Percentiles rank a stretch among this genome's conserved stretches.
phyloP scores from a whole-genome alignment of 1,139 yeast species.

The Saccharomyces hybrid region DNA sequence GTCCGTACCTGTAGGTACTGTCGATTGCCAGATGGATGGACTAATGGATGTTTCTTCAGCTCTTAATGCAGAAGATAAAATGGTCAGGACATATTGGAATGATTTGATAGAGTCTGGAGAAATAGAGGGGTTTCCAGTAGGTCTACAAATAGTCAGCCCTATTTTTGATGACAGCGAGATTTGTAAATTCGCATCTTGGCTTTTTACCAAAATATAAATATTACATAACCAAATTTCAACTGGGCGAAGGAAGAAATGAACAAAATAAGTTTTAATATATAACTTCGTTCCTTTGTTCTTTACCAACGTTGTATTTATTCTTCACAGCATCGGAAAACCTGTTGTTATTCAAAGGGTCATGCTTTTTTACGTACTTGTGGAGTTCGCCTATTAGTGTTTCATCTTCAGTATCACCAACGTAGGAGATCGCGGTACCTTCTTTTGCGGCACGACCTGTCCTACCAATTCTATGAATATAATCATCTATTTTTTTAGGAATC shows the following conservation, averaged over 20 bases:
- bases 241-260: not conserved
- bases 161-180: conserved; percentile 43
- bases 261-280: conserved; percentile 10
- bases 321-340: conserved; percentile 14
- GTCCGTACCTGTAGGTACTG: conserved; percentile 46
- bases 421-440: conserved; percentile 66
- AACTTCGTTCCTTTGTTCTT: conserved; percentile 11
- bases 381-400: conserved; percentile 45
- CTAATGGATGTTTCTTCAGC: conserved; percentile 29
- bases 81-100: conserved; percentile 24
- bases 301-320: conserved; percentile 14
- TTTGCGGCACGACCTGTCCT: conserved; percentile 95
- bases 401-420: conserved; percentile 54
- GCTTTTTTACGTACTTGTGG: conserved; percentile 18
- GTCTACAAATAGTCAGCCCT: conserved; percentile 41
- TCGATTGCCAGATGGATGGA: conserved; percentile 36
- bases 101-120: conserved; percentile 34
- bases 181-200: conserved; percentile 29
- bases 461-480: conserved; percentile 87
- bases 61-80: conserved; percentile 25
- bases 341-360: conserved; percentile 18
- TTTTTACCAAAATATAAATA: conserved; percentile 3
- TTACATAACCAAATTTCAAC: not conserved
- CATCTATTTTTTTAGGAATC: conserved; percentile 70
- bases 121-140: conserved; percentile 41